phyloP scores from a whole-genome alignment of 2,329 filamentous ascomycete genomes.

The Xenosphaeropsis pyriputrescens region DNA sequence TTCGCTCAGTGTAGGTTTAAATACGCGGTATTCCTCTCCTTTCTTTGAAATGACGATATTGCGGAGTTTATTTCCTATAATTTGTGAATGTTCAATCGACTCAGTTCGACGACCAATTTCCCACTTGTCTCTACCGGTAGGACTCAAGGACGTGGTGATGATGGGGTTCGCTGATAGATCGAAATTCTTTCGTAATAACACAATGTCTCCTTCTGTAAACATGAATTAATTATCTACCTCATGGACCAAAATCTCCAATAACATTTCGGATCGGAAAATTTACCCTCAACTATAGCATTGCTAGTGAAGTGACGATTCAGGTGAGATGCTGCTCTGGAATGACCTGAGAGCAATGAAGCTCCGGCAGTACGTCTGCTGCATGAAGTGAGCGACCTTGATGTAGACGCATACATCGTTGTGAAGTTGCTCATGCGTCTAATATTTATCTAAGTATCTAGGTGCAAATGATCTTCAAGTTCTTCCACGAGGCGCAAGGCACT shows the following conservation, averaged over 20 bases:
- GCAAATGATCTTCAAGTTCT: no score
- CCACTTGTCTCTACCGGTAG: conserved; percentile 15
- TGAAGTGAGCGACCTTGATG: no score
- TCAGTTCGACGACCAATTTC: conserved; percentile 18
- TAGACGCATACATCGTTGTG: no score
- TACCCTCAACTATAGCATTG: conserved; percentile 9
- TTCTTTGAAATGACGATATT: conserved; percentile 7
- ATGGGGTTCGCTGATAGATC: conserved; percentile 7
- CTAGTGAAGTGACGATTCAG: not conserved
- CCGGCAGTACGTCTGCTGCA: no score
- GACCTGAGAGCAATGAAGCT: no score
- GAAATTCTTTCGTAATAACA: conserved; percentile 11
- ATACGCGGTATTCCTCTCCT: conserved; percentile 22
- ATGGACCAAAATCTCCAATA: not conserved
- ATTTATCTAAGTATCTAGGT: no score
- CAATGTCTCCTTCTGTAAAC: conserved; percentile 16
- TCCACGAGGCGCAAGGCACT: no score
- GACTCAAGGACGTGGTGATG: conserved; percentile 25
- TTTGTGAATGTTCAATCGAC: conserved; percentile 22
- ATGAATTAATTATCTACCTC: not conserved
- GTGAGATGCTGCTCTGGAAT: no score
- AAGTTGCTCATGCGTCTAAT: no score
- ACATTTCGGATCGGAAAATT: not conserved
- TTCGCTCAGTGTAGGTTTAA: conserved; percentile 55
- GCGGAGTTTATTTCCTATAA: conserved; percentile 15